Conservation (phyloP, 1,284 basidiomycete species). For the Singerocomus rubriflavus region DNA sequence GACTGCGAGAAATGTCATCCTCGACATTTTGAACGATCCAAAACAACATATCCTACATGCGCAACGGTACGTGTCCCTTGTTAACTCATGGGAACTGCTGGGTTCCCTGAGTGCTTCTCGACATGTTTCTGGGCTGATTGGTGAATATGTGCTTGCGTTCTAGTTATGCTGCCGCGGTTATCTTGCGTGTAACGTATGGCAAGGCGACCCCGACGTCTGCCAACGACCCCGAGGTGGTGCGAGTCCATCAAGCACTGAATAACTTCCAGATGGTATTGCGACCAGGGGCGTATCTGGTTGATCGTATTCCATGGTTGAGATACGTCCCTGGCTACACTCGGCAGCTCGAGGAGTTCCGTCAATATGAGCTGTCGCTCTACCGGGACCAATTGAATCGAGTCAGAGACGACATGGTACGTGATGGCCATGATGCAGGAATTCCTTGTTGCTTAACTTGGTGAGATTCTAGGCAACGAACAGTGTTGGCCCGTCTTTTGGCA, state of each 20-base stretch:
- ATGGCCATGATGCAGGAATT: no score
- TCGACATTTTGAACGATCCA: slow-evolving; percentile 38
- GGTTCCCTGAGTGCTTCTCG: not conserved
- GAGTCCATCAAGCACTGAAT: slow-evolving; percentile 45
- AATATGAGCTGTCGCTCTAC: not conserved
- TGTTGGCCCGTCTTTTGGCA: not conserved
- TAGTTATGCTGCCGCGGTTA: slow-evolving; percentile 60
- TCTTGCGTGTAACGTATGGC: slow-evolving; percentile 64
- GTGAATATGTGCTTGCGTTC: not conserved
- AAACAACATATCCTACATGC: slow-evolving; percentile 33
- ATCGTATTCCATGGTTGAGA: slow-evolving; percentile 51
- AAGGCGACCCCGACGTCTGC: slow-evolving; percentile 46
- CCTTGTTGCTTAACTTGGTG: not conserved
- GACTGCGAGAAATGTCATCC: slow-evolving; percentile 34
- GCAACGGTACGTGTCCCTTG: slow-evolving; percentile 20
- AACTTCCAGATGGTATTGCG: slow-evolving; percentile 48
- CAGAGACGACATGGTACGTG: not conserved
- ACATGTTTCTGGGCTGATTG: not conserved
- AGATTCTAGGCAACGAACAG: not conserved
- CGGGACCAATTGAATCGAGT: not conserved
- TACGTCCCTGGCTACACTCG: slow-evolving; percentile 23
- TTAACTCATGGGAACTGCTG: not conserved
- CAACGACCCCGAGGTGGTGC: slow-evolving; percentile 52
- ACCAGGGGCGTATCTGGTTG: slow-evolving; percentile 56
- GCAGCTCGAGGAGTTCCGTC: not conserved